phyloP scores from a whole-genome alignment of 2,329 filamentous ascomycete genomes.

The Chaetomium sp. region DNA sequence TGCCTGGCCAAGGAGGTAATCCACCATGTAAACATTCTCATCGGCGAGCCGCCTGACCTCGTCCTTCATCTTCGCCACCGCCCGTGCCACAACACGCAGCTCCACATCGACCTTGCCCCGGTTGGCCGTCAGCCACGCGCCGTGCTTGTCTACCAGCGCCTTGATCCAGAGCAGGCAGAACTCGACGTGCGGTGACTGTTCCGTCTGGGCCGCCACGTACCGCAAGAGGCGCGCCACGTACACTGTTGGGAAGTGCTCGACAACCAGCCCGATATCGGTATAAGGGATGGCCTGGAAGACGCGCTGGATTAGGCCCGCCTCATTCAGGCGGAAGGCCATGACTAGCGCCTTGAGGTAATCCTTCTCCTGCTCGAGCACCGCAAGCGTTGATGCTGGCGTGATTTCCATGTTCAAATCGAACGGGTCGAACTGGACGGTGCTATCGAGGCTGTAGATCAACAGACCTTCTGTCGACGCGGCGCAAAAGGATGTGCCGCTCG shows the following conservation, averaged over 20 bases:
- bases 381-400: conserved; percentile 81
- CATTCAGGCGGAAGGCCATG: conserved; percentile 97
- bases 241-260: conserved; percentile 76
- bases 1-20: conserved; percentile 69
- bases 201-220: conserved; percentile 84
- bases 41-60: conserved; percentile 83
- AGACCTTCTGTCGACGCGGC: conserved; percentile 93
- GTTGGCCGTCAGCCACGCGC: conserved; percentile 80
- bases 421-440: conserved; percentile 83
- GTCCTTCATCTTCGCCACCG: conserved; percentile 75
- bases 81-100: conserved; percentile 78
- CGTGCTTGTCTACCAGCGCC: conserved; percentile 77
- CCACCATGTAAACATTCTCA: conserved; percentile 85
- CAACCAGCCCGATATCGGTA: conserved; percentile 73
- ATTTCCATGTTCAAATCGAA: conserved; percentile 95
- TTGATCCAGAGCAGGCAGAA: conserved; percentile 95
- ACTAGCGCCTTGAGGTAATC: conserved; percentile 91
- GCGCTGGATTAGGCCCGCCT: conserved; percentile 75
- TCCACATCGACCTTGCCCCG: conserved; percentile 80
- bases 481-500: conserved; percentile 87
- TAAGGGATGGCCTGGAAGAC: conserved; percentile 85
- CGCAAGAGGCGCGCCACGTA: conserved; percentile 85
- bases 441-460: conserved; percentile 89
- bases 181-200: conserved; percentile 90
- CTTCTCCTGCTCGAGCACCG: conserved; percentile 64